Evolutionary conservation across 2,329 filamentous ascomycete genomes (phyloP).

Genomic region (Colletotrichum lupini): DNA sequence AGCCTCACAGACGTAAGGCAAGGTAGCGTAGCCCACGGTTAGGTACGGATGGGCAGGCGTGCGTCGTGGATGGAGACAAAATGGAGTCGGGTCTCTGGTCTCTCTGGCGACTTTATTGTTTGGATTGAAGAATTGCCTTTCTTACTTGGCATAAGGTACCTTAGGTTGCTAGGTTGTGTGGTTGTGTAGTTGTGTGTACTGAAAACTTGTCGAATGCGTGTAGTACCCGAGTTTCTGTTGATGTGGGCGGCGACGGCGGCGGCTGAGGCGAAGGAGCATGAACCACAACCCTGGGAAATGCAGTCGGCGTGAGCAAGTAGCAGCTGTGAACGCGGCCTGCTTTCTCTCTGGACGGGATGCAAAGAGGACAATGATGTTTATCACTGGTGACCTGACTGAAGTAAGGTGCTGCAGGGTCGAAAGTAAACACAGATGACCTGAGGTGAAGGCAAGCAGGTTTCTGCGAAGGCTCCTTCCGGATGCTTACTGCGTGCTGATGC

Average conservation of each 20-base stretch:
- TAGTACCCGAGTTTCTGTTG: conserved; percentile 16
- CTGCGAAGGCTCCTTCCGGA: not conserved
- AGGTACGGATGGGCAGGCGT: not conserved
- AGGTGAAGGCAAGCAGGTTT: conserved; percentile 11
- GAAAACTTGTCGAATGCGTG: not conserved
- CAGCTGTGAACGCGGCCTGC: not conserved
- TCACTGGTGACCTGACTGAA: not conserved
- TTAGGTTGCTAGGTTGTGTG: too few species aligned
- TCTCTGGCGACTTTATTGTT: not conserved
- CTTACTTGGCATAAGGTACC: too few species aligned
- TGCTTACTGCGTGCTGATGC: not conserved
- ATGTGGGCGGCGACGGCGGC: not conserved
- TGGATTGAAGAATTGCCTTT: too few species aligned
- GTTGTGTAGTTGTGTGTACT: not conserved
- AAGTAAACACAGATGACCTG: conserved; percentile 16
- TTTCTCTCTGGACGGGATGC: conserved; percentile 14
- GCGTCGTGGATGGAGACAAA: not conserved
- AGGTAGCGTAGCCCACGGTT: not conserved
- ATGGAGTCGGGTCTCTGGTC: not conserved
- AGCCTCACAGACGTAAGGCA: not conserved
- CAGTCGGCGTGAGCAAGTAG: not conserved
- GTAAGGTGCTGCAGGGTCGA: not conserved
- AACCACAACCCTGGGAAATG: not conserved
- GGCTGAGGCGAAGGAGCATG: not conserved
- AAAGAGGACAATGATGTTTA: not conserved